Percentiles rank a stretch among this genome's conserved stretches.
Conservation (phyloP, 108 stramenopile genomes). For the Cyclotella sp. region DNA sequence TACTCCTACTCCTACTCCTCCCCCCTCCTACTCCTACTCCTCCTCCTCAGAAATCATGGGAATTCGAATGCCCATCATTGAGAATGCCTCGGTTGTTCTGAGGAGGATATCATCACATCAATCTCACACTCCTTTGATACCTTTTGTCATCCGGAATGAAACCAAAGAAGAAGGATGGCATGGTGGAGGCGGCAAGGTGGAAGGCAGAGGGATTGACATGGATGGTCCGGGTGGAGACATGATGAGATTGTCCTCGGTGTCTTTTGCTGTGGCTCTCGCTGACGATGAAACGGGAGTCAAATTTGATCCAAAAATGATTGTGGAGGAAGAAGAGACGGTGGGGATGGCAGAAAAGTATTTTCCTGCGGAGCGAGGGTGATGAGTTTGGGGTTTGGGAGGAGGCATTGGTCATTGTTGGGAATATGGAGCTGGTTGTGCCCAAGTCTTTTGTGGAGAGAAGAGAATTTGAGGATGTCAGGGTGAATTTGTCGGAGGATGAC, state of each 20-base stretch:
- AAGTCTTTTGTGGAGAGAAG: no score
- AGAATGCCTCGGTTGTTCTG: slow-evolving; percentile 76
- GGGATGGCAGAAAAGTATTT: no score
- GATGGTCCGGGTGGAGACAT: slow-evolving; percentile 88
- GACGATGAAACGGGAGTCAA: slow-evolving; percentile 21
- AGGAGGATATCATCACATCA: slow-evolving; percentile 78
- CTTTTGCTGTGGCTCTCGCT: slow-evolving; percentile 4
- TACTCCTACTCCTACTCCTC: no score
- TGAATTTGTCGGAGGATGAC: background rate
- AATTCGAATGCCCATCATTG: slow-evolving; percentile 61
- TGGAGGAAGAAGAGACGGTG: slow-evolving; percentile 25
- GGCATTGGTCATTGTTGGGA: no score
- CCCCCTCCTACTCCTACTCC: no score
- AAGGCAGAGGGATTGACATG: no score
- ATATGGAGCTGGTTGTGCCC: no score
- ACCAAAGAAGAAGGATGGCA: slow-evolving; percentile 1
- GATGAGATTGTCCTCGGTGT: slow-evolving; percentile 58
- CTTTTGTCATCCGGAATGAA: no score
- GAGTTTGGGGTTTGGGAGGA: no score
- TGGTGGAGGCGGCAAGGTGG: slow-evolving; percentile 23
- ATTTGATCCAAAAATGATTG: slow-evolving; percentile 35
- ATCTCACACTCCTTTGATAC: slow-evolving; percentile 55
- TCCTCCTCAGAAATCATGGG: slow-evolving; percentile 76
- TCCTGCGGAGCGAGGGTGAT: slow-evolving; percentile 8
- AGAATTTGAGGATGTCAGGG: background rate